Percentiles rank a stretch among this genome's conserved stretches.
These are phyloP conservation scores for Plantago elongata DNA, from an alignment of 257 asterid species.

Conservation along the genomic window DNA sequence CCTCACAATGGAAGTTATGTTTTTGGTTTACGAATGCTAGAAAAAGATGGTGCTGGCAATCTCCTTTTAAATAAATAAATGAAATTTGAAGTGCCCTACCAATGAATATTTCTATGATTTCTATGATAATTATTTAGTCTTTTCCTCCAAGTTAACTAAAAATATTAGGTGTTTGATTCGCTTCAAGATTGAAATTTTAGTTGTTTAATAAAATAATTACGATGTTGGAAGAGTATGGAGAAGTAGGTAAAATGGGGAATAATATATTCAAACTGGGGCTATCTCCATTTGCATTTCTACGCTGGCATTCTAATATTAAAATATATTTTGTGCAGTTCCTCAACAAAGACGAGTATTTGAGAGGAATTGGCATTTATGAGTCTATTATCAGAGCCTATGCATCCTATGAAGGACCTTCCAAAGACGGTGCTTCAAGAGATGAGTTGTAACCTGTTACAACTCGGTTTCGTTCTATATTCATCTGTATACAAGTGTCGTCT, in stretches of 20 bases:
- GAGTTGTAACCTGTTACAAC: slow-evolving; percentile 45
- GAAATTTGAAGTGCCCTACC: too few species aligned
- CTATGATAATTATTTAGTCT: too few species aligned
- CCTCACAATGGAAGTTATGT: slow-evolving; percentile 6
- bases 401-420: slow-evolving; percentile 40
- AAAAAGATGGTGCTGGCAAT: not conserved
- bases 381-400: slow-evolving; percentile 73
- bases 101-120: too few species aligned
- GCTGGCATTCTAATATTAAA: slow-evolving; percentile 1
- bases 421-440: slow-evolving; percentile 47
- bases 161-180: too few species aligned
- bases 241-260: too few species aligned
- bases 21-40: not conserved
- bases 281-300: not conserved
- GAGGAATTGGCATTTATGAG: slow-evolving; percentile 66
- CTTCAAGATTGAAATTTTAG: too few species aligned
- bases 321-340: slow-evolving; percentile 54
- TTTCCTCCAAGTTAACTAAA: too few species aligned
- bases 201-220: too few species aligned
- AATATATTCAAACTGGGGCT: too few species aligned
- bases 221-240: too few species aligned
- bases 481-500: not conserved
- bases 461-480: not conserved
- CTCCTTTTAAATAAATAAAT: not conserved
- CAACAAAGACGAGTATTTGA: slow-evolving; percentile 84